Conservation (phyloP, 192 early-diverging fungal species). For the Gryganskiella cystojenkinii region DNA sequence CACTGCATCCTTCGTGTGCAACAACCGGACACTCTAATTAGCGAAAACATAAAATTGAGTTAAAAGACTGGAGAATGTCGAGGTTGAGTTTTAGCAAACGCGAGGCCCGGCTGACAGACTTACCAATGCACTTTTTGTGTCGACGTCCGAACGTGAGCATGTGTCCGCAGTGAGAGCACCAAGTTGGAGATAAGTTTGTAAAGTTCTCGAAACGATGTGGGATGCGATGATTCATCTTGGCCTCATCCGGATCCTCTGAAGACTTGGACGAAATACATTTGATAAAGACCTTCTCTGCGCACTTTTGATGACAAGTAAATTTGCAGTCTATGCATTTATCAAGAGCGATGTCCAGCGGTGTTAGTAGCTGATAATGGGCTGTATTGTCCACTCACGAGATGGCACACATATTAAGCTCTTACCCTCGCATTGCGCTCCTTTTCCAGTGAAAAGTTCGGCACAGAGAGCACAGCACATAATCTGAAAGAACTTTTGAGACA, state of each 20-base stretch:
- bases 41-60: not conserved
- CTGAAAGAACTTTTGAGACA: slow-evolving; percentile 90
- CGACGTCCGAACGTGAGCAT: slow-evolving; percentile 89
- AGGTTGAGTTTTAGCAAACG: not conserved
- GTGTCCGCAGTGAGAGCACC: slow-evolving; percentile 98
- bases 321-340: slow-evolving; percentile 75
- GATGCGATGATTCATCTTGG: slow-evolving; percentile 88
- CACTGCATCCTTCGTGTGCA: slow-evolving; percentile 86
- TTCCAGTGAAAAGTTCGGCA: slow-evolving; percentile 90
- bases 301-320: slow-evolving; percentile 93
- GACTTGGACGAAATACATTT: slow-evolving; percentile 85
- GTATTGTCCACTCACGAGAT: no score
- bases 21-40: slow-evolving; percentile 82
- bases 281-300: slow-evolving; percentile 82
- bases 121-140: slow-evolving; percentile 64
- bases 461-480: slow-evolving; percentile 99
- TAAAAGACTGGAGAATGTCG: not conserved
- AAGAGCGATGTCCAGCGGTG: no score
- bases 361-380: no score
- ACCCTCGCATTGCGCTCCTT: slow-evolving; percentile 94
- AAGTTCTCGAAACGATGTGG: slow-evolving; percentile 95
- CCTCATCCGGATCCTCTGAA: slow-evolving; percentile 73
- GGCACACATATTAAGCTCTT: no score
- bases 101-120: not conserved
- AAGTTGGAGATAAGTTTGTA: slow-evolving; percentile 84